Percentiles rank a stretch among this genome's conserved stretches.
These are phyloP conservation scores for Lepidium africanum DNA, from an alignment of 345 rosid genomes.

Conservation along the genomic window DNA sequence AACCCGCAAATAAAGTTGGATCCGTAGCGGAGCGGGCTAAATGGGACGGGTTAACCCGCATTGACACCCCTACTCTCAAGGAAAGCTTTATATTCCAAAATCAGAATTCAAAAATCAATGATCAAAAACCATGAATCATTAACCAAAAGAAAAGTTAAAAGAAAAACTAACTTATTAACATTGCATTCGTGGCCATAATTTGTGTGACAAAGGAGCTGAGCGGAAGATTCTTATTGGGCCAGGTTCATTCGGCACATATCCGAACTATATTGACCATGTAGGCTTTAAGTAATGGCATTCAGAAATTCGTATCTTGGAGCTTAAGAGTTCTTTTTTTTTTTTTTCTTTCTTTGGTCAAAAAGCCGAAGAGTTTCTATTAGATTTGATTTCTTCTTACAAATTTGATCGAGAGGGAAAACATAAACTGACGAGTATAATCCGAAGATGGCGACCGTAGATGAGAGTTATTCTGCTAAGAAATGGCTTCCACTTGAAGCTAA, in stretches of 20 bases:
- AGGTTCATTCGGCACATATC: not conserved
- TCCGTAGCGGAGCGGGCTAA: too few relatives aligned
- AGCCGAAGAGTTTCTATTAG: not conserved
- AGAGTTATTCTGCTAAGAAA: slow-evolving; percentile 51
- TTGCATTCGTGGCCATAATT: too few relatives aligned
- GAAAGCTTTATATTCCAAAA: too few relatives aligned
- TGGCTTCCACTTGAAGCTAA: slow-evolving; percentile 99
- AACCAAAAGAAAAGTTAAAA: too few relatives aligned
- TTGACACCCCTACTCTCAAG: too few relatives aligned
- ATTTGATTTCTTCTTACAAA: not conserved
- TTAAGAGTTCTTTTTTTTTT: too few relatives aligned
- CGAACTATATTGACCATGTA: not conserved
- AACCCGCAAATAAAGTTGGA: too few relatives aligned
- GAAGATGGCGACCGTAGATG: slow-evolving; percentile 48
- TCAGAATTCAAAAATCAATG: too few relatives aligned
- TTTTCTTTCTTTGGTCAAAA: too few relatives aligned
- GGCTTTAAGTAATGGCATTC: not conserved
- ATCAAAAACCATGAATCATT: too few relatives aligned
- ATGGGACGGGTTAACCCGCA: too few relatives aligned
- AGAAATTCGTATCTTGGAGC: not conserved
- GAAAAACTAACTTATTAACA: too few relatives aligned
- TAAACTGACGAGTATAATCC: not conserved
- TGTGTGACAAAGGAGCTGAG: not conserved
- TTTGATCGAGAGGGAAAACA: not conserved
- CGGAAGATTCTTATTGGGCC: not conserved